Evolutionary conservation across 2,329 filamentous ascomycete genomes (phyloP), one percentile per base, ranked within the genome.

Genomic region (Pseudocercospora cruenta): DNA sequence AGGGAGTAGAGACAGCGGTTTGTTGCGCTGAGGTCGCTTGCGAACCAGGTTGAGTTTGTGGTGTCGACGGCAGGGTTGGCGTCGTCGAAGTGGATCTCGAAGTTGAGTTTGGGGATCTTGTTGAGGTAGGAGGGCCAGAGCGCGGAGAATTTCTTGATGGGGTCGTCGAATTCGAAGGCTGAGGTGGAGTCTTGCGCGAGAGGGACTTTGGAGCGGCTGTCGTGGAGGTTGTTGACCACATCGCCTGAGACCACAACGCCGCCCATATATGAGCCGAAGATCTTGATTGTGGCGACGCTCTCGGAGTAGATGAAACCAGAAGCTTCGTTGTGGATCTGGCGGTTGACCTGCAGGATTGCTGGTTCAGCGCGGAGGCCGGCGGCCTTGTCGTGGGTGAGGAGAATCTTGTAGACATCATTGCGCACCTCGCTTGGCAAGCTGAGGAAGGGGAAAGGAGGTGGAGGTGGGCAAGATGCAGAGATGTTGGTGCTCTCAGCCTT

Each of bases 401-500:
- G 62, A 0, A 66, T 55, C 24, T 69, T 61, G 62, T 71, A 72
- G 33, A 72, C 39, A 22, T 59, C 33, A 28, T 63, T 68, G 10
- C 70, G 58, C 51, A 72, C n/a, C 45, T 72, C 69, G 1, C 62
- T 58, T 12, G 61, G 60, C 3, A 72, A 55, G 24, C 64, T 58
- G 16, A 71, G 43, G 24, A 72, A 67, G 53, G 61, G 60, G 12
- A 68, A 68, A 9, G 21, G 5, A 7, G 19, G 4, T 51, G 19
- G 47, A 21, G 47, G 19, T 24, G 47, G 19, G 12, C 14, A 5
- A 51, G 22, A 22, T 4, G 19, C 7, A 4, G 21, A 12, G 21
- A 24, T 26, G 1, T 10, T 51, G 47, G 47, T 24, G 14, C 10
- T 16, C 10, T 51, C 10, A 24, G 47, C 10, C 47, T 24, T 26